Evolutionary conservation across 495 filamentous ascomycete species (phyloP).

Genomic region (Amphirosellinia nigrospora): DNA sequence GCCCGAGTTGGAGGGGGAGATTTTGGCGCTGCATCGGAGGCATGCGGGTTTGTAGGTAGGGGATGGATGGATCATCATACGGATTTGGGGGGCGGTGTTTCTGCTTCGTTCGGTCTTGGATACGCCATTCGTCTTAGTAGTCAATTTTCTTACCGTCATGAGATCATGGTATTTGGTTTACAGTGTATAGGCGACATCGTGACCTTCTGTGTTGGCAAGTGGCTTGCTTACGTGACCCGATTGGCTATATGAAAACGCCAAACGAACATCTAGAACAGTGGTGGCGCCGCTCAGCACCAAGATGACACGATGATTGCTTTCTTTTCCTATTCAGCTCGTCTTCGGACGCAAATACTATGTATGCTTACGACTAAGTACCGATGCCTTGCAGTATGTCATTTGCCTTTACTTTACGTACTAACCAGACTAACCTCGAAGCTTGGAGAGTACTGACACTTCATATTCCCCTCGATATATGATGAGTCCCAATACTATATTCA

Average conservation of each 20-base stretch:
- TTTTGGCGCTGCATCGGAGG: slow-evolving; percentile 14
- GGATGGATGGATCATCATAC: no score
- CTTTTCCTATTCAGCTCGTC: neutral
- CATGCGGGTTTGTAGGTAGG: slow-evolving; percentile 3
- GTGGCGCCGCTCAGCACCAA: neutral
- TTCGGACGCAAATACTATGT: no score
- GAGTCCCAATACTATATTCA: no score
- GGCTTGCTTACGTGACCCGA: neutral
- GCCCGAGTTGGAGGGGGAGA: slow-evolving; percentile 21
- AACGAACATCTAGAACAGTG: neutral
- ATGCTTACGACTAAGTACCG: no score
- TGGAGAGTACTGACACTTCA: no score
- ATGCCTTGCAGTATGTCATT: no score
- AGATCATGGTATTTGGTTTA: no score
- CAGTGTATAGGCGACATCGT: neutral
- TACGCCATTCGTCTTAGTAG: neutral
- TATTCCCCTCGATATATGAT: no score
- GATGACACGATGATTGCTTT: neutral
- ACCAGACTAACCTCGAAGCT: neutral
- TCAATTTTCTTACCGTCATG: neutral
- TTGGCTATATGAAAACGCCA: neutral
- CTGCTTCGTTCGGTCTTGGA: neutral
- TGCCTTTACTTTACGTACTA: neutral
- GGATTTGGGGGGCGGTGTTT: no score
- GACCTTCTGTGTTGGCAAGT: neutral